A percentile compares a stretch with the other conserved stretches of the same genome.
Conservation (phyloP, 1,284 basidiomycete genomes). For the Leccinum subatratum region DNA sequence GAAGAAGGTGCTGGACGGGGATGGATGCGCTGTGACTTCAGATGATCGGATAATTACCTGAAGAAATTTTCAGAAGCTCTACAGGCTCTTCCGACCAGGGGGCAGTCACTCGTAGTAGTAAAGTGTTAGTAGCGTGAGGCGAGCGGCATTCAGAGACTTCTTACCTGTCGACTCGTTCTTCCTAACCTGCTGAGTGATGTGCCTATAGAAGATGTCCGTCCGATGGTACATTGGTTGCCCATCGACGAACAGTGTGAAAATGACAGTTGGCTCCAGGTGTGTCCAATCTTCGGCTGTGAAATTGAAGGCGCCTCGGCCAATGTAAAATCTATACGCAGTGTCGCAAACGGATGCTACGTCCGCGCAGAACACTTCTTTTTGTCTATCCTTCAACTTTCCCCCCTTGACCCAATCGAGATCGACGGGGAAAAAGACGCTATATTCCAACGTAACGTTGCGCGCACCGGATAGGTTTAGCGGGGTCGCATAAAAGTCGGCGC, state of each 20-base stretch:
- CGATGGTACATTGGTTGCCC: conserved; percentile 50
- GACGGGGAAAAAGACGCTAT: conserved; percentile 61
- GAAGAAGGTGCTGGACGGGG: conserved; percentile 63
- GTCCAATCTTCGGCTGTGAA: conserved; percentile 68
- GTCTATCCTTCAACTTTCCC: conserved; percentile 61
- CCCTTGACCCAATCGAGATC: conserved; percentile 66
- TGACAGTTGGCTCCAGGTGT: conserved; percentile 55
- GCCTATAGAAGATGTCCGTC: conserved; percentile 58
- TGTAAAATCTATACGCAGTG: conserved; percentile 59
- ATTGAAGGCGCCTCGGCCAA: conserved; percentile 70
- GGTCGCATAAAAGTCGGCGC: conserved; percentile 65
- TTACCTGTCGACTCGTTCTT: neutral
- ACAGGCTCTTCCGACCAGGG: conserved; percentile 29
- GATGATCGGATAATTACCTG: conserved; percentile 41
- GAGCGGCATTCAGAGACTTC: neutral
- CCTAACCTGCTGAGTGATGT: conserved; percentile 25
- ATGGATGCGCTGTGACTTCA: neutral
- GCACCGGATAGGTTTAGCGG: conserved; percentile 50
- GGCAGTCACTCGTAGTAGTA: conserved; percentile 7
- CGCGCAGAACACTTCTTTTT: conserved; percentile 53
- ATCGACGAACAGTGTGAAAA: conserved; percentile 50
- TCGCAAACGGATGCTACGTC: conserved; percentile 60
- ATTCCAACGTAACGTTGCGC: conserved; percentile 51
- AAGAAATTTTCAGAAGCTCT: conserved; percentile 58
- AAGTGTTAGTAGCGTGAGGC: neutral